These are phyloP conservation scores for Aspergillus quadricinctus DNA, from an alignment of 2,329 filamentous ascomycete species.

Conservation along the genomic window DNA sequence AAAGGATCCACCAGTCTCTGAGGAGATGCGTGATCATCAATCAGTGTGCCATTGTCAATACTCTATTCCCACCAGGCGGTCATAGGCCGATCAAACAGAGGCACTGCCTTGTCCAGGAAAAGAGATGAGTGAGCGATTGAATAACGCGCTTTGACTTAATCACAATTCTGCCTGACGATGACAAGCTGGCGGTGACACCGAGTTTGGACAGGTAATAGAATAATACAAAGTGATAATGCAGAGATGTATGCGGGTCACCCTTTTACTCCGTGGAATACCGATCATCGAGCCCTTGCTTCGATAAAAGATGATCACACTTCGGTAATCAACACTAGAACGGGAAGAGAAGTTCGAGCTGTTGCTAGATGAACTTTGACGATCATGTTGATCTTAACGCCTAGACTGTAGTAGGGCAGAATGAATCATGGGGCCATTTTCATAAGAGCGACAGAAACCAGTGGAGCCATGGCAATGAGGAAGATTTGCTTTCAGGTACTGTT, in stretches of 20 bases:
- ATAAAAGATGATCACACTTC: background rate
- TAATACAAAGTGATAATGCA: background rate
- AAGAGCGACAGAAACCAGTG: background rate
- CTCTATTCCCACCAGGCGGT: too few relatives aligned
- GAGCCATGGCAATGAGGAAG: background rate
- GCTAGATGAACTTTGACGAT: background rate
- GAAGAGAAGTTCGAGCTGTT: background rate
- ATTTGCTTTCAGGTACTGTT: background rate
- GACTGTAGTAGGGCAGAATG: background rate
- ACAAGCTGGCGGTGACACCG: background rate
- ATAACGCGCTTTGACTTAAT: background rate
- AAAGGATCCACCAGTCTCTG: background rate
- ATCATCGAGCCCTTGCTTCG: background rate
- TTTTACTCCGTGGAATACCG: background rate
- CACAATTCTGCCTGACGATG: background rate
- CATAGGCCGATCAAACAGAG: too few relatives aligned
- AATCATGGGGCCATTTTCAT: too few relatives aligned
- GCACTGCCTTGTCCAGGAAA: background rate
- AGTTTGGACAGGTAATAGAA: background rate
- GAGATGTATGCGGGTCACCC: background rate
- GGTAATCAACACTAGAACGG: background rate
- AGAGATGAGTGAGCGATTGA: background rate
- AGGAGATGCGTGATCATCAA: background rate
- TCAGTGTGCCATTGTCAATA: background rate
- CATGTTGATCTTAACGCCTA: background rate